A percentile compares a stretch with the other conserved stretches of the same genome.
Conservation (phyloP, 306 rosid genomes). For the Cucurbita moschata region DNA sequence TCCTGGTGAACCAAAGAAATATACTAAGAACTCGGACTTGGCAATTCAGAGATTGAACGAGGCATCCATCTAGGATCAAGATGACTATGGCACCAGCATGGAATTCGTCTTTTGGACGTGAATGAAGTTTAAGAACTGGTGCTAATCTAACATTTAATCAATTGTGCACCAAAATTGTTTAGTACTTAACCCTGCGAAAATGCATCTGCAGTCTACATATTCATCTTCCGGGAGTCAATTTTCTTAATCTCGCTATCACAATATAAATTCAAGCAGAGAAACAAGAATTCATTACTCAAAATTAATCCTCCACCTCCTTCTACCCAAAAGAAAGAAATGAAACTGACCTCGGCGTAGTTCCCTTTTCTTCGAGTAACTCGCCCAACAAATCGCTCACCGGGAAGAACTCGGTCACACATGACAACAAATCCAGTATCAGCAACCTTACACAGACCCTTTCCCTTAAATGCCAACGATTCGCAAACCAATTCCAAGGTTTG, state of each 20-base stretch:
- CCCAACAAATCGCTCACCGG: constrained; percentile 87
- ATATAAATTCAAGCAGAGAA: background rate
- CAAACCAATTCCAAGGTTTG: constrained; percentile 72
- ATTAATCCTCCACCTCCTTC: background rate
- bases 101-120: background rate
- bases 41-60: background rate
- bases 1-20: background rate
- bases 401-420: constrained; percentile 85
- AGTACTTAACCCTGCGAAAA: background rate
- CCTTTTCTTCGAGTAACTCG: constrained; percentile 75
- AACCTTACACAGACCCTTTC: constrained; percentile 83
- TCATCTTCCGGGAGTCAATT: background rate
- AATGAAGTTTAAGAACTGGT: background rate
- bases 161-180: background rate
- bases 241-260: background rate
- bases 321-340: background rate
- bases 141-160: background rate
- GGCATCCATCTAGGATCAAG: background rate
- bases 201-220: background rate
- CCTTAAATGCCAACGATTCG: constrained; percentile 75
- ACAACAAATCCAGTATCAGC: constrained; percentile 66
- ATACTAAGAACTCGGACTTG: background rate
- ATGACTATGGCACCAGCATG: background rate
- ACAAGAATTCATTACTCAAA: background rate
- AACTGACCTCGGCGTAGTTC: constrained; percentile 60